A percentile compares a stretch with the other conserved stretches of the same genome.
These are phyloP conservation scores for Jimgerdemannia lactiflua DNA, from an alignment of 192 early-diverging fungal species.

Conservation along the genomic window DNA sequence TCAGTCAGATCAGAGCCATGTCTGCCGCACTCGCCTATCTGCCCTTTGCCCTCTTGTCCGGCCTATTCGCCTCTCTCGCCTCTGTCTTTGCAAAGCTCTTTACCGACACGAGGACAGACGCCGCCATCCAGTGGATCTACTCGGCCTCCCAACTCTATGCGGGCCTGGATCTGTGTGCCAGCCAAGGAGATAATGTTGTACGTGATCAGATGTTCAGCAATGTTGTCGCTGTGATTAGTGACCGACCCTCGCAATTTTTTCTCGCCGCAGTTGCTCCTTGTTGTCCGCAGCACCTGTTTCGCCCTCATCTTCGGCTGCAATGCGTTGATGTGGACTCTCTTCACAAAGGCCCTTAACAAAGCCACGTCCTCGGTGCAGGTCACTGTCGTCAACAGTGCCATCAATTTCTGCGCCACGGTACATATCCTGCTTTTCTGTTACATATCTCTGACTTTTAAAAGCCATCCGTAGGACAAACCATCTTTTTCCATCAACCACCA, in stretches of 20 bases:
- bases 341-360: slow-evolving; percentile 78
- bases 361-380: slow-evolving; percentile 75
- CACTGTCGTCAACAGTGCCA: slow-evolving; percentile 74
- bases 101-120: slow-evolving; percentile 45
- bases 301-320: slow-evolving; percentile 66
- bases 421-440: background rate
- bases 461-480: background rate
- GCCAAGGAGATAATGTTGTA: background rate
- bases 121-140: background rate
- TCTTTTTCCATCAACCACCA: background rate
- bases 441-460: background rate
- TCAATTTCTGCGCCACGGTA: slow-evolving; percentile 72
- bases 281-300: slow-evolving; percentile 50
- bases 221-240: too few species aligned
- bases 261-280: slow-evolving; percentile 24
- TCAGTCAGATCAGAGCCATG: too few species aligned
- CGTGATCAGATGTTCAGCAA: background rate
- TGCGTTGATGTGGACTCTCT: slow-evolving; percentile 84
- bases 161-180: background rate
- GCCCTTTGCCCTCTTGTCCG: slow-evolving; percentile 54
- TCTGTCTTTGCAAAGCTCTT: slow-evolving; percentile 83
- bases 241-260: background rate
- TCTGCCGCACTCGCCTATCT: background rate
- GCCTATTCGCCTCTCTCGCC: slow-evolving; percentile 70
- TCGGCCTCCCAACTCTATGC: background rate